phyloP scores from a whole-genome alignment of 441 rosid genomes.

The Kokia cookei region DNA sequence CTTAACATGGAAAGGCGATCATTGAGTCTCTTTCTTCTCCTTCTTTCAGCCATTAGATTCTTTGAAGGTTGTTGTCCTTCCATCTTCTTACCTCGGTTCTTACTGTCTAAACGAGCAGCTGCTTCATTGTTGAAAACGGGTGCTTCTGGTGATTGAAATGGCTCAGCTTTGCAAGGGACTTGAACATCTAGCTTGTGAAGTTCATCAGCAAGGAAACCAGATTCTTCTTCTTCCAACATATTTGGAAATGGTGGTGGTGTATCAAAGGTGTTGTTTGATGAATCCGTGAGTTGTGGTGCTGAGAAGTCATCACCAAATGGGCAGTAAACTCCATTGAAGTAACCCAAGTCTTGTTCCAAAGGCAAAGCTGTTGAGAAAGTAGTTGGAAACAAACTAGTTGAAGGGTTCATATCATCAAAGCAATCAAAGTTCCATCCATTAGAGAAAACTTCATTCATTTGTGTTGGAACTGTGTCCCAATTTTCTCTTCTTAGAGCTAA shows the following conservation, averaged over 20 bases:
- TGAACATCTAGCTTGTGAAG: constrained; percentile 23
- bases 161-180: constrained; percentile 37
- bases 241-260: constrained; percentile 37
- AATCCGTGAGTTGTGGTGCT: constrained; percentile 37
- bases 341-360: constrained; percentile 20
- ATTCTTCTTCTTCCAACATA: constrained; percentile 32
- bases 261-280: constrained; percentile 32
- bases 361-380: constrained; percentile 20
- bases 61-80: constrained; percentile 65
- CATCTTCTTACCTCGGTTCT: constrained; percentile 19
- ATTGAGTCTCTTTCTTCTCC: constrained; percentile 65
- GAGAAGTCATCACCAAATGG: constrained; percentile 31
- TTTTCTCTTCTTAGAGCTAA: constrained; percentile 30
- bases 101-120: constrained; percentile 14
- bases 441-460: constrained; percentile 30
- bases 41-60: constrained; percentile 67
- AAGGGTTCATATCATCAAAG: constrained; percentile 12
- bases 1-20: constrained; percentile 76
- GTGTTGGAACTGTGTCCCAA: constrained; percentile 28
- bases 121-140: constrained; percentile 16
- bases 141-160: constrained; percentile 26
- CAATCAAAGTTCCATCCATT: constrained; percentile 23
- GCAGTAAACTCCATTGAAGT: constrained; percentile 27
- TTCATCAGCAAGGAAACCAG: constrained; percentile 22
- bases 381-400: constrained; percentile 11